Conservation (phyloP, 371 early-diverging fungal genomes). For the Mortierella sp. region DNA sequence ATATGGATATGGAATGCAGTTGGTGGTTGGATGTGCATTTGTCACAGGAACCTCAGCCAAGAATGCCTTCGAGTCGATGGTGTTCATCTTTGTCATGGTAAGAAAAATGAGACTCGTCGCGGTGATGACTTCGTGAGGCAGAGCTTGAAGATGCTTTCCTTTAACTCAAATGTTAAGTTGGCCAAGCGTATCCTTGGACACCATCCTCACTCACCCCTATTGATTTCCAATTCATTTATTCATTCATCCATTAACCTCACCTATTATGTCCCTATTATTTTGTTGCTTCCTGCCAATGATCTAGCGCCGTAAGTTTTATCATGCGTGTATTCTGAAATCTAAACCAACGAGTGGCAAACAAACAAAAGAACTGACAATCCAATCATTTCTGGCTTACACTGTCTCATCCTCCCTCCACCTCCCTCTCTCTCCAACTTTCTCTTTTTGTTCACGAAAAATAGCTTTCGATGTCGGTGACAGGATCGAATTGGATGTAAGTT, state of each 20-base stretch:
- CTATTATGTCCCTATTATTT: neutral
- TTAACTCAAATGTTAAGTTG: neutral
- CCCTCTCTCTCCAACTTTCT: neutral
- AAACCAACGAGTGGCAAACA: neutral
- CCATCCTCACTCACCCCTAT: neutral
- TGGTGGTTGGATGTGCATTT: constrained; percentile 51
- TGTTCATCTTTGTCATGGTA: constrained; percentile 54
- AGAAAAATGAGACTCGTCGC: neutral
- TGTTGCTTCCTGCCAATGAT: too few species aligned
- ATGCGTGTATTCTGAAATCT: neutral
- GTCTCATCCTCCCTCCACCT: neutral
- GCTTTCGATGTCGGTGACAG: constrained; percentile 52
- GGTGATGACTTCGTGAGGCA: neutral
- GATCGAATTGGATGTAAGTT: constrained; percentile 40
- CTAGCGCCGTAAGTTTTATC: too few species aligned
- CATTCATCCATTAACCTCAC: too few species aligned
- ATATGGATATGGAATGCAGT: neutral
- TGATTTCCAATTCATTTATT: too few species aligned
- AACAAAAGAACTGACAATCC: neutral
- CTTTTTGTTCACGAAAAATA: neutral
- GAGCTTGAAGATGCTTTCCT: neutral
- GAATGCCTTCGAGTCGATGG: constrained; percentile 56
- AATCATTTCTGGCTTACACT: neutral
- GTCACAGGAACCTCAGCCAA: constrained; percentile 54
- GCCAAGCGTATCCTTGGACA: neutral